phyloP scores from a whole-genome alignment of 495 filamentous ascomycete species.

The Penicillium egyptiacum region DNA sequence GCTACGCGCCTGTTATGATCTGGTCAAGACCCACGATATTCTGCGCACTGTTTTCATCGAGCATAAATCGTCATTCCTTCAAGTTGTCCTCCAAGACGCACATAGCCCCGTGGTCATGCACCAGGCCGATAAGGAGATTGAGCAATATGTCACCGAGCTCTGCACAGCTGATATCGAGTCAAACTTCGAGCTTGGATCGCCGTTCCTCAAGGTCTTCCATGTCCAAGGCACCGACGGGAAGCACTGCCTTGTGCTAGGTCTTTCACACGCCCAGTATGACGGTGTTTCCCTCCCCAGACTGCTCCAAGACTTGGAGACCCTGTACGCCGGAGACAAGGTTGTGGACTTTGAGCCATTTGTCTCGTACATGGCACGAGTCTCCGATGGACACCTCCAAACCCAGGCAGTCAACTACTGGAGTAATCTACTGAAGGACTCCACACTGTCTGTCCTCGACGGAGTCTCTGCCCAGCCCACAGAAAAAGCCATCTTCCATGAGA shows the following conservation, averaged over 20 bases:
- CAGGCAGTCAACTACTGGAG: conserved; percentile 48
- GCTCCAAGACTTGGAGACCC: conserved; percentile 47
- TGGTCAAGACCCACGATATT: conserved; percentile 58
- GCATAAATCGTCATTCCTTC: conserved; percentile 43
- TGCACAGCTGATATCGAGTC: conserved; percentile 41
- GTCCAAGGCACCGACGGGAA: conserved; percentile 39
- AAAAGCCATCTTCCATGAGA: conserved; percentile 39
- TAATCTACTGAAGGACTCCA: conserved; percentile 51
- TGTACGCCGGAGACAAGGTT: conserved; percentile 41
- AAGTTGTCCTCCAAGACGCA: conserved; percentile 53
- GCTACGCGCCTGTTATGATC: conserved; percentile 33
- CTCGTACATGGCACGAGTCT: conserved; percentile 42
- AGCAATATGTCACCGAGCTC: conserved; percentile 41
- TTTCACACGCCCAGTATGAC: conserved; percentile 71
- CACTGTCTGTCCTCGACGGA: conserved; percentile 45
- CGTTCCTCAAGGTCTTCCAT: conserved; percentile 56
- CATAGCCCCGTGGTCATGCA: conserved; percentile 32
- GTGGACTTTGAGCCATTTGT: conserved; percentile 50
- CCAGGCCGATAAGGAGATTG: conserved; percentile 36
- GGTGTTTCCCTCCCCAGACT: conserved; percentile 62
- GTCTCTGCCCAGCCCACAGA: conserved; percentile 36
- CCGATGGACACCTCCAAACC: conserved; percentile 15
- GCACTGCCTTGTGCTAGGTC: conserved; percentile 53
- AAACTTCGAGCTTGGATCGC: conserved; percentile 51
- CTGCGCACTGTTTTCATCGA: conserved; percentile 66